These are phyloP conservation scores for Mycogone perniciosa DNA, from an alignment of 2,329 filamentous ascomycete species.

Conservation along the genomic window DNA sequence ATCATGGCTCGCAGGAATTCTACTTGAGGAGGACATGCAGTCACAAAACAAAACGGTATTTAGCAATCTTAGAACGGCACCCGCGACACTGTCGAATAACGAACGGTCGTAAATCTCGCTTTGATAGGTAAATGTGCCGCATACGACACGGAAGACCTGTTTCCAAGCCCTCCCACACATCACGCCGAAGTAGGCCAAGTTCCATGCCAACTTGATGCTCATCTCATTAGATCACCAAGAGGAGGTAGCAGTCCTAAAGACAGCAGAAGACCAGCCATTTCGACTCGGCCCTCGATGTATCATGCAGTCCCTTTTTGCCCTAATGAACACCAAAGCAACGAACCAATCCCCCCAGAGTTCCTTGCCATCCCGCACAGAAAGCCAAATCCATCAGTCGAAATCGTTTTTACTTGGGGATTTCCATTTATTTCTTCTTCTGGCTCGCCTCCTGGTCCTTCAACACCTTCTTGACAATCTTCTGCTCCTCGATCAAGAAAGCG, in stretches of 20 bases:
- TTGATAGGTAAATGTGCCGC: too few relatives aligned
- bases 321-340: slow-evolving; percentile 50
- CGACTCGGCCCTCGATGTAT: slow-evolving; percentile 33
- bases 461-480: slow-evolving; percentile 99
- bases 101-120: too few relatives aligned
- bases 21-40: not conserved
- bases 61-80: too few relatives aligned
- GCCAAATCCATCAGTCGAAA: slow-evolving; percentile 24
- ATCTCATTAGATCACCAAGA: slow-evolving; percentile 43
- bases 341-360: slow-evolving; percentile 35
- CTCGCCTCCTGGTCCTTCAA: slow-evolving; percentile 91
- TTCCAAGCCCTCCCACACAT: not conserved
- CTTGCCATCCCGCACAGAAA: slow-evolving; percentile 31
- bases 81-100: too few relatives aligned
- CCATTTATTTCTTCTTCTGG: slow-evolving; percentile 61
- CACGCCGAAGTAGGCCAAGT: slow-evolving; percentile 5
- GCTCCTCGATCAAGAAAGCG: slow-evolving; percentile 99
- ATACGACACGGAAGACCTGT: too few relatives aligned
- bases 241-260: slow-evolving; percentile 37
- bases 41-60: too few relatives aligned
- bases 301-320: slow-evolving; percentile 45
- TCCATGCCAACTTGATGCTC: slow-evolving; percentile 32
- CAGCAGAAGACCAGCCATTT: slow-evolving; percentile 39
- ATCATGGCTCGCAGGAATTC: slow-evolving; percentile 3
- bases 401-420: slow-evolving; percentile 18